Evolutionary conservation across 1,284 basidiomycete species (phyloP), one percentile per base, ranked within the genome.

Genomic region (Trichosporon ovoides): DNA sequence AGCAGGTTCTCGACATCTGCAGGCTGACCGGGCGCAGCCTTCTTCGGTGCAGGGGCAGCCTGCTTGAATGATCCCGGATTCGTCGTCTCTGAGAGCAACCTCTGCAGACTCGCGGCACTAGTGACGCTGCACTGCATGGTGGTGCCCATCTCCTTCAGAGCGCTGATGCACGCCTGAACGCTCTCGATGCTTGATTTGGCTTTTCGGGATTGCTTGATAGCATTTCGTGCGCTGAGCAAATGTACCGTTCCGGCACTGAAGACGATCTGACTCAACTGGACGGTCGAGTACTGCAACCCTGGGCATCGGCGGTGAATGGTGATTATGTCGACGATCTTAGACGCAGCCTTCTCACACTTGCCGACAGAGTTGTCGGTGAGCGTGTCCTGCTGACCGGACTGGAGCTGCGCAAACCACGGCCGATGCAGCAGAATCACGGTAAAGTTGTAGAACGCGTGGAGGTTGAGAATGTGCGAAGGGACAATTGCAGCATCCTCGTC

Each of bases 181-280:
- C 33, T 48, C n/a, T 59, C 56, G 13, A 67, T 58, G n/a, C 48
- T 48, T 7, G 59, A 24, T 33, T 58, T 59, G 51, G 49, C 56
- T 31, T 59, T 58, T 14, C 57, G 56, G n/a, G 53, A 57, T 31
- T 53, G 50, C 49, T 68, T 61, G 36, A 43, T 31, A 7, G 52
- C 22, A 52, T 58, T 54, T 38, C 65, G 62, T 10, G 68, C 70
- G 19, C 56, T 53, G 16, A 73, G 65, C 13, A 73, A 60, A 38
- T 64, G 61, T 31, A 73, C 65, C 0, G 71, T 70, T 0, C 69
- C 71, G 0, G 69, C 67, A 6, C 62, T 62, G 55, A 72, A 73
- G 16, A 63, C 60, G 20, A 71, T 64, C 40, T 74, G 67, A 22
- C 59, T 62, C 3, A 68, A 50, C 31, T 68, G 64, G 38, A 70